Evolutionary conservation across 2,329 filamentous ascomycete genomes (phyloP), one percentile per base, ranked within the genome.

Genomic region (Metarhizium rileyi): DNA sequence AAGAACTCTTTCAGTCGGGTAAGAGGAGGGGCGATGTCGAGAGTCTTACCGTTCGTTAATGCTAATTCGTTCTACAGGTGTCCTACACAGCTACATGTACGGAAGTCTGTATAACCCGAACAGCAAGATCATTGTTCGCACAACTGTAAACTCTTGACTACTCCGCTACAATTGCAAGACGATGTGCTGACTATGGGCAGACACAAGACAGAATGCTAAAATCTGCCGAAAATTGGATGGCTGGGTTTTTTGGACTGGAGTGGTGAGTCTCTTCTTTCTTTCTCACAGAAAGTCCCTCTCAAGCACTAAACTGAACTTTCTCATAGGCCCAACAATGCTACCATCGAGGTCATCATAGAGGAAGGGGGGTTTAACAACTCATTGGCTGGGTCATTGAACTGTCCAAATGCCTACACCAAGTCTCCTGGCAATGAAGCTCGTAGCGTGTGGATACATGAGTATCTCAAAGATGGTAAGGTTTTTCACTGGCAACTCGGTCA

Each of bases 201-300:
- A 87, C 85, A 1, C 84, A 90, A 62, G 81, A 87, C 60, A 80
- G 86, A 23, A 90, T 90, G 86, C 70, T 85, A 22, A 83, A 89
- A 62, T 84, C 77, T 36, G 85, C 85, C 3, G 85, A 90, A 64
- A 85, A 90, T 64, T 90, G 88, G 66, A 68, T 89, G 61, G 83
- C 85, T 5, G 86, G 86, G 0, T 90, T 90, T 69, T 90, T 90
- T 60, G 86, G 86, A 0, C 73, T 88, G 0, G 77, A 84, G 44
- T 90, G 85, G 72, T 74, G 58, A 28, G 66, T 49, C 25, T 20
- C 2, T n/a, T n/a, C 12, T 3, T 9, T 8, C 27, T 20, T n/a
- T 23, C 3, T 26, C 10, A 23, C 9, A 23, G 14, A 40, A 8
- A 8, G 9, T 20, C 5, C 6, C 20, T 20, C 18, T 9, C 35